Conservation (phyloP, 257 asterid genomes). For the Linderniella brevidens region DNA sequence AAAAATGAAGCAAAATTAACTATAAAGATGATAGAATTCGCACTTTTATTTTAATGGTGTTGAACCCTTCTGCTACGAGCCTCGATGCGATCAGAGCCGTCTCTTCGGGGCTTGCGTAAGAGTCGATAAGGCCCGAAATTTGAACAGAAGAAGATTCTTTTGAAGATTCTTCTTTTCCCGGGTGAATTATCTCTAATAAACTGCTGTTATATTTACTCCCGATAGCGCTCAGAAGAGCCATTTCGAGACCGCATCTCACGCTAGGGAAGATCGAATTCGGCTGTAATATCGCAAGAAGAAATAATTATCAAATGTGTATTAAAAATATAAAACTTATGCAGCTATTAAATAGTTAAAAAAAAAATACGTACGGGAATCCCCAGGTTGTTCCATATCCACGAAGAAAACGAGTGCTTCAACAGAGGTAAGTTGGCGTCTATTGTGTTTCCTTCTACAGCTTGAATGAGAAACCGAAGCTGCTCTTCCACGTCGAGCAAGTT, state of each 20-base stretch:
- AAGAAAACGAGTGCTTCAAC: slow-evolving; percentile 55
- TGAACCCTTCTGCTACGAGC: slow-evolving; percentile 70
- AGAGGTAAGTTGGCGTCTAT: slow-evolving; percentile 36
- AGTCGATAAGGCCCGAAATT: slow-evolving; percentile 78
- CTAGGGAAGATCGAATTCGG: slow-evolving; percentile 81
- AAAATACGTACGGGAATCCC: slow-evolving; percentile 58
- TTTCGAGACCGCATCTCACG: slow-evolving; percentile 89
- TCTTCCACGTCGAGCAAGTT: slow-evolving; percentile 71
- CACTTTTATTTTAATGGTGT: slow-evolving; percentile 76
- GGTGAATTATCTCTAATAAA: slow-evolving; percentile 46
- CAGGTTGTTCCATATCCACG: slow-evolving; percentile 81
- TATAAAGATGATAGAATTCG: not conserved
- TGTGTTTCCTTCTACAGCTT: slow-evolving; percentile 53
- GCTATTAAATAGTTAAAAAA: not conserved
- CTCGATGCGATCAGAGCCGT: slow-evolving; percentile 53
- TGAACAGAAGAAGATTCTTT: slow-evolving; percentile 28
- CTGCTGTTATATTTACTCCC: slow-evolving; percentile 47
- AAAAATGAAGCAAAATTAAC: not conserved
- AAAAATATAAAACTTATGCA: not conserved
- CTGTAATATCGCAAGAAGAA: slow-evolving; percentile 26
- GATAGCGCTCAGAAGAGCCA: slow-evolving; percentile 81
- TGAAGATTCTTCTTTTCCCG: slow-evolving; percentile 23
- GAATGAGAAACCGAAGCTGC: slow-evolving; percentile 67
- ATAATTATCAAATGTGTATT: slow-evolving; percentile 7
- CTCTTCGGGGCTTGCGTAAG: slow-evolving; percentile 51